phyloP scores from a whole-genome alignment of 495 filamentous ascomycete genomes.

The Entonaema liquescens region DNA sequence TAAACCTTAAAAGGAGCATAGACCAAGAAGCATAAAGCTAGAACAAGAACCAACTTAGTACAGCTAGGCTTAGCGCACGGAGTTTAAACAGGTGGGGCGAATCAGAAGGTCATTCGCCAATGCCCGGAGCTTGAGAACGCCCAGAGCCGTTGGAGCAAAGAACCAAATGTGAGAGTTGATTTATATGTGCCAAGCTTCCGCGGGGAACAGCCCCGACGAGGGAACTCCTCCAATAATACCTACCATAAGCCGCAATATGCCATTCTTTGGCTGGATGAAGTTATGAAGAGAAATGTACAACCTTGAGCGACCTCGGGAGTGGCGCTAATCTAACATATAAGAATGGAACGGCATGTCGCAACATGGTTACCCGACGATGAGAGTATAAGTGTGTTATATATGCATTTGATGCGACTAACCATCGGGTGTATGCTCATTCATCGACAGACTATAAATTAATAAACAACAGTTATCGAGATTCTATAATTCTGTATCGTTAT shows the following conservation, averaged over 20 bases:
- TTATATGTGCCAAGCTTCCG: conserved; percentile 33
- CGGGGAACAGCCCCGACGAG: conserved; percentile 1
- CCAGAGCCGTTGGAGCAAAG: conserved; percentile 6
- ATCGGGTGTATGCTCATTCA: not conserved
- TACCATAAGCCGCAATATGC: not conserved
- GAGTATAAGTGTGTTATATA: not conserved
- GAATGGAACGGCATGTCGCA: not conserved
- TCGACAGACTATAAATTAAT: not conserved
- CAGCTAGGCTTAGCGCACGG: not conserved
- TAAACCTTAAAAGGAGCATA: conserved; percentile 24
- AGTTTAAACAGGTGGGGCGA: conserved; percentile 7
- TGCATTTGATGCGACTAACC: not conserved
- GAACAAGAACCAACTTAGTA: not conserved
- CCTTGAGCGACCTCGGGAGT: conserved; percentile 27
- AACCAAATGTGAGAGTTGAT: conserved; percentile 13
- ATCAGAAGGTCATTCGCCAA: conserved; percentile 27
- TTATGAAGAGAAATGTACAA: conserved; percentile 22
- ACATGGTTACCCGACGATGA: not conserved
- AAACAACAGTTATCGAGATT: not conserved
- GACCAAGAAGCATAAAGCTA: conserved; percentile 10
- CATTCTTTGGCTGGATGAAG: conserved; percentile 20
- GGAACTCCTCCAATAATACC: conserved; percentile 17
- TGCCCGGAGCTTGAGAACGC: conserved; percentile 15
- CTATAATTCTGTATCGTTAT: not conserved
- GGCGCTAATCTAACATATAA: not conserved